Percentiles rank a stretch among this genome's conserved stretches.
Evolutionary conservation across 176 grass and related monocot species (phyloP).

Genomic region (Aegilops sharonensis): DNA sequence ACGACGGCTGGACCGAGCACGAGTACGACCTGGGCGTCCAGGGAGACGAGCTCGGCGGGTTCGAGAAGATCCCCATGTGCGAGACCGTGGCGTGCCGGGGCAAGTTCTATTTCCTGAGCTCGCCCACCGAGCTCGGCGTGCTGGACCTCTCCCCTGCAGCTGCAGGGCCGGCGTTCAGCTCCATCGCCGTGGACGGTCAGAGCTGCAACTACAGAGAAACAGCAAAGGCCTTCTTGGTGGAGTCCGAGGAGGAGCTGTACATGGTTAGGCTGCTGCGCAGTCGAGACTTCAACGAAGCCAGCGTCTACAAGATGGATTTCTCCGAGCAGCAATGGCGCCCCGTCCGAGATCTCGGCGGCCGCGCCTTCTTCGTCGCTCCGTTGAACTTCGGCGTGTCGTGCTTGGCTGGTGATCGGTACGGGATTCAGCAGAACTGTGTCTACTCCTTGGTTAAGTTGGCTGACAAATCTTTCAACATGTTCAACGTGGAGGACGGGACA

Average conservation of each 20-base stretch:
- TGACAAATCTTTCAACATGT: background rate
- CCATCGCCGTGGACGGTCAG: background rate
- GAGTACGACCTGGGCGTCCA: too few species aligned
- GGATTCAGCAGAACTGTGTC: background rate
- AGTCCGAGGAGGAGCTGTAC: background rate
- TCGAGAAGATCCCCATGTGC: too few species aligned
- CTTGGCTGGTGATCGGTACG: background rate
- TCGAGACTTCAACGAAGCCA: background rate
- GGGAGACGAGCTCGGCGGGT: too few species aligned
- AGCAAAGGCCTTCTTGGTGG: background rate
- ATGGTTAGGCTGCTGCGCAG: background rate
- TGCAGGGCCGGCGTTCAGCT: background rate
- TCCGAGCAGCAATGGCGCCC: background rate
- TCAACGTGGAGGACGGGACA: background rate
- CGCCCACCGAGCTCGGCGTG: background rate
- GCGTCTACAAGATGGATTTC: background rate
- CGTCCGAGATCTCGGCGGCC: background rate
- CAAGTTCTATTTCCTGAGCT: too few species aligned
- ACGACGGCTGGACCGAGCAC: too few species aligned
- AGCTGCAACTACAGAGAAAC: background rate
- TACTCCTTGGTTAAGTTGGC: background rate
- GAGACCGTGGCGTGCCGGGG: too few species aligned
- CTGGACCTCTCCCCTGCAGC: background rate
- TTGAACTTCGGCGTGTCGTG: background rate
- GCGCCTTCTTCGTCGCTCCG: background rate